Evolutionary conservation across 1,284 basidiomycete species (phyloP).

Genomic region (Rhodotorula sp.): DNA sequence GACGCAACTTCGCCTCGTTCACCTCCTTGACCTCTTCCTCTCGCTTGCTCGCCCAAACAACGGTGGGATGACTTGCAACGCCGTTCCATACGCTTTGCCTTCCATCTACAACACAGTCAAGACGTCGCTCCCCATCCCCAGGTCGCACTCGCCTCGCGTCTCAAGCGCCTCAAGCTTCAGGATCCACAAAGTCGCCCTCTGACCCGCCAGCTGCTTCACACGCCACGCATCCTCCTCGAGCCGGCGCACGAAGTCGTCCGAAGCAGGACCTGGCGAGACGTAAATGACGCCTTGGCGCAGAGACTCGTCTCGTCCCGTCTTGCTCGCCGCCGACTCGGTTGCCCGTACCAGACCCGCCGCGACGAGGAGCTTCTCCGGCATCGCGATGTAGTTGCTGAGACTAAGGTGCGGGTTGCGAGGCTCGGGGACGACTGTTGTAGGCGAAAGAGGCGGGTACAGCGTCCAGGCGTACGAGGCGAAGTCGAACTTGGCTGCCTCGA

Average conservation of each 20-base stretch:
- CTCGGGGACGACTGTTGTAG: background rate
- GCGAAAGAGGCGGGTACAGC: constrained; percentile 6
- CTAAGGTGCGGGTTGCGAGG: constrained; percentile 13
- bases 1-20: too few species aligned
- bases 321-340: background rate
- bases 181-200: constrained; percentile 17
- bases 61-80: too few species aligned
- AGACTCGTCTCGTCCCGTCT: background rate
- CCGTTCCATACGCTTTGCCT: too few species aligned
- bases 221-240: background rate
- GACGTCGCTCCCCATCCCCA: constrained; percentile 1
- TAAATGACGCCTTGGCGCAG: constrained; percentile 22
- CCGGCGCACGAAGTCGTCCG: constrained; percentile 10
- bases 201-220: background rate
- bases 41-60: too few species aligned
- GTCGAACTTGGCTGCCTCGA: background rate
- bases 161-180: constrained; percentile 8
- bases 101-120: constrained; percentile 6
- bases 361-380: constrained; percentile 19
- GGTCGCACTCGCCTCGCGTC: background rate
- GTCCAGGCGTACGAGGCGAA: constrained; percentile 18
- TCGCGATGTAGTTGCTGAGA: constrained; percentile 8
- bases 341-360: constrained; percentile 11
- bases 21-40: too few species aligned
- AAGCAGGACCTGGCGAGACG: background rate